Evolutionary conservation across 305 asterid species (phyloP).

Genomic region (Solanum aculeatissimum): DNA sequence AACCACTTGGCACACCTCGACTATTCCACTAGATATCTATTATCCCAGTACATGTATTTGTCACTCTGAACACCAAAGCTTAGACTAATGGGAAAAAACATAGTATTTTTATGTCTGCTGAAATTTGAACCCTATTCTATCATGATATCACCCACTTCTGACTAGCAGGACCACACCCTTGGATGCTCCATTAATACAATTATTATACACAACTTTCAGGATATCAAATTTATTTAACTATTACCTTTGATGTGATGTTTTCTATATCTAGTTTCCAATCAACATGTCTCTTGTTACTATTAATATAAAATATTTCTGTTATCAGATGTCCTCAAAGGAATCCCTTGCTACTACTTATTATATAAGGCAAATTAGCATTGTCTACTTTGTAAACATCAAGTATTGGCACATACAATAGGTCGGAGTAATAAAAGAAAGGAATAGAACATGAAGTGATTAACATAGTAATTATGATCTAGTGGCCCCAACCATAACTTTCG

Average conservation of each 20-base stretch:
- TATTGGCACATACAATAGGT: not conserved
- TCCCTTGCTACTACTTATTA: not conserved
- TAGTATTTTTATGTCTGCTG: not conserved
- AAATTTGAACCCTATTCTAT: not conserved
- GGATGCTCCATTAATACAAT: not conserved
- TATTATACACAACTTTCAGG: not conserved
- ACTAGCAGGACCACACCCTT: not conserved
- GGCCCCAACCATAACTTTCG: not conserved
- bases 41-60: not conserved
- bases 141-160: not conserved
- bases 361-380: not conserved
- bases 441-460: not conserved
- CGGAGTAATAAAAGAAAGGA: not conserved
- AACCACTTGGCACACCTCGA: not conserved
- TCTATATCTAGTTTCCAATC: not conserved
- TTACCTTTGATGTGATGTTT: not conserved
- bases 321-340: not conserved
- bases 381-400: not conserved
- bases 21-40: not conserved
- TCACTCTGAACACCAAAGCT: not conserved
- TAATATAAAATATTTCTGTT: not conserved
- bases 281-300: not conserved
- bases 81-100: not conserved
- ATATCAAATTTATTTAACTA: not conserved
- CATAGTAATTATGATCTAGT: not conserved